Conservation (phyloP, 495 filamentous ascomycete species). For the Daldinia childiae region DNA sequence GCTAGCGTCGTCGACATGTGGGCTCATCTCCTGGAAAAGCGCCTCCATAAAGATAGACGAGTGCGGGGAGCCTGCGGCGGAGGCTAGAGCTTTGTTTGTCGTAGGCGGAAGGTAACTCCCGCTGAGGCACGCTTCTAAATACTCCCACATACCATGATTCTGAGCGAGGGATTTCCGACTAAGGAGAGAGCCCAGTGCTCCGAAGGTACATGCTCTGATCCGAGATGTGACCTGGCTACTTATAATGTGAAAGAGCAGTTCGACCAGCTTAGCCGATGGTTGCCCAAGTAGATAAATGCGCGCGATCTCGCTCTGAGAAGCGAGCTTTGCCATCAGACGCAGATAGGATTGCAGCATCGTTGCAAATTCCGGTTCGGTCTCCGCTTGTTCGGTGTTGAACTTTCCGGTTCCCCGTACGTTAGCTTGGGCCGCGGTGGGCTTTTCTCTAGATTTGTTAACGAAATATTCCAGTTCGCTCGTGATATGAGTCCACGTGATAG, state of each 20-base stretch:
- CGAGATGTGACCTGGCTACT: slow-evolving; percentile 73
- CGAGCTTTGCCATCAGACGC: slow-evolving; percentile 82
- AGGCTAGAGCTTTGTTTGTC: slow-evolving; percentile 27
- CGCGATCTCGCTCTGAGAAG: slow-evolving; percentile 70
- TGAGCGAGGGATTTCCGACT: slow-evolving; percentile 67
- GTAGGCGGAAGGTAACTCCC: slow-evolving; percentile 56
- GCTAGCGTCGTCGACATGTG: slow-evolving; percentile 81
- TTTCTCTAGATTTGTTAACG: slow-evolving; percentile 71
- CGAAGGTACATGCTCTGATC: slow-evolving; percentile 80
- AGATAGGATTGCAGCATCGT: slow-evolving; percentile 95
- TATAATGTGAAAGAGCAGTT: slow-evolving; percentile 73
- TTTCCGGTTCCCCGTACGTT: slow-evolving; percentile 67
- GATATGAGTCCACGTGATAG: slow-evolving; percentile 91
- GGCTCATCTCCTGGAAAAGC: slow-evolving; percentile 67
- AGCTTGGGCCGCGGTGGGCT: slow-evolving; percentile 63
- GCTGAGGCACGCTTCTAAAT: slow-evolving; percentile 76
- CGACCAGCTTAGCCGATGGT: slow-evolving; percentile 67
- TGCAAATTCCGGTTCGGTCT: slow-evolving; percentile 84
- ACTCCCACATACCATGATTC: slow-evolving; percentile 73
- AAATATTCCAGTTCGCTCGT: slow-evolving; percentile 87
- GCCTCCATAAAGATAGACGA: slow-evolving; percentile 61
- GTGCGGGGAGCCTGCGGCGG: slow-evolving; percentile 31
- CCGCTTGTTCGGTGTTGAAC: slow-evolving; percentile 59
- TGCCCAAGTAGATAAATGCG: slow-evolving; percentile 75
- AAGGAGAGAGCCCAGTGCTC: slow-evolving; percentile 71